Percentiles rank a stretch among this genome's conserved stretches.
Conservation (phyloP, 2,329 filamentous ascomycete genomes). For the Bipolaris victoriae region DNA sequence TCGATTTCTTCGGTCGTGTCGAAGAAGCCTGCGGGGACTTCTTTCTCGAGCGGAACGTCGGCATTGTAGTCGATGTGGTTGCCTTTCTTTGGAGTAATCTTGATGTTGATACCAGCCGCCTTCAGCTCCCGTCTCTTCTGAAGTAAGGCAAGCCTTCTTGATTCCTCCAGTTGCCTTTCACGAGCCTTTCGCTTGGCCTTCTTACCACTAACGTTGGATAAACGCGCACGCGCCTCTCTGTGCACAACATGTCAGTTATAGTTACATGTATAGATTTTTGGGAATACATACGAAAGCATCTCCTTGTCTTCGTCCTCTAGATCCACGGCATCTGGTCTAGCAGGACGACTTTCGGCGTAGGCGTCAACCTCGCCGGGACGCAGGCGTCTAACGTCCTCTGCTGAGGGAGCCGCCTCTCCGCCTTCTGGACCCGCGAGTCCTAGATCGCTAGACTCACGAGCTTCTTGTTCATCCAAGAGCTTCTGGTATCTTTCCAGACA, state of each 20-base stretch:
- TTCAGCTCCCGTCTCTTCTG: slow-evolving; percentile 97
- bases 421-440: slow-evolving; percentile 85
- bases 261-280: not conserved
- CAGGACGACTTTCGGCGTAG: slow-evolving; percentile 96
- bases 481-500: slow-evolving; percentile 97
- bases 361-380: slow-evolving; percentile 94
- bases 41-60: slow-evolving; percentile 97
- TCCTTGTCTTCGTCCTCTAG: slow-evolving; percentile 99
- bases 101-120: slow-evolving; percentile 97
- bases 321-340: slow-evolving; percentile 94
- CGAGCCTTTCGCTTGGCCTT: slow-evolving; percentile 98
- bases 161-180: slow-evolving; percentile 94
- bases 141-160: slow-evolving; percentile 82
- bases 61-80: slow-evolving; percentile 99
- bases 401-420: slow-evolving; percentile 86
- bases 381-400: slow-evolving; percentile 87
- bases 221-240: slow-evolving; percentile 83
- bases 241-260: not conserved
- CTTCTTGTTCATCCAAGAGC: slow-evolving; percentile 92
- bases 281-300: slow-evolving; percentile 75
- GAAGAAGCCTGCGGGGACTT: slow-evolving; percentile 86
- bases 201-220: slow-evolving; percentile 98
- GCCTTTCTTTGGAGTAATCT: slow-evolving; percentile 87
- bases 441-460: slow-evolving; percentile 79
- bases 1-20: slow-evolving; percentile 84